Evolutionary conservation across 768 basidiomycete species (phyloP).

Genomic region (Termitomyces sp.): DNA sequence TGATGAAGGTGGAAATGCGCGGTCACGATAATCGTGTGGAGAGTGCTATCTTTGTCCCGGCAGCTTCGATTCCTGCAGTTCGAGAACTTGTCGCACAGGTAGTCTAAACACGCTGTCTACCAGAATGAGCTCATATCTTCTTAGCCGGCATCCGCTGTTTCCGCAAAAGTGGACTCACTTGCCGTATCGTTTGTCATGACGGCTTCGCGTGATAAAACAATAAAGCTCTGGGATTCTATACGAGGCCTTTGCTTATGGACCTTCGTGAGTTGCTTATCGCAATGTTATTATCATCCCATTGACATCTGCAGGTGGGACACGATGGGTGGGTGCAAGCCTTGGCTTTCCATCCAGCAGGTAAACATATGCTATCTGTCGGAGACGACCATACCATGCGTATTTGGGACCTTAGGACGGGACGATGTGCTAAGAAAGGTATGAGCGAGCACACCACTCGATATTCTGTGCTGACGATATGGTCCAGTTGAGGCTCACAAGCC

Average conservation of each 20-base stretch:
- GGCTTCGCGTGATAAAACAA: constrained; percentile 69
- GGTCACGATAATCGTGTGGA: constrained; percentile 76
- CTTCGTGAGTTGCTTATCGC: constrained; percentile 35
- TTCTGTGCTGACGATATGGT: neutral
- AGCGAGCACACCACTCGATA: constrained; percentile 31
- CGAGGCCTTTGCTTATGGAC: constrained; percentile 63
- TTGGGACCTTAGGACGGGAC: constrained; percentile 67
- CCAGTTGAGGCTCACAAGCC: constrained; percentile 14
- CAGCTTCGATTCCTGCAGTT: constrained; percentile 52
- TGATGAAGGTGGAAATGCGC: constrained; percentile 61
- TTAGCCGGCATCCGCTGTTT: constrained; percentile 8
- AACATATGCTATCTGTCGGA: constrained; percentile 57
- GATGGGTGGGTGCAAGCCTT: constrained; percentile 73
- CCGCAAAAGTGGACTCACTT: constrained; percentile 4
- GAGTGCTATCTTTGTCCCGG: constrained; percentile 63
- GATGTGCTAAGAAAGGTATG: constrained; percentile 65
- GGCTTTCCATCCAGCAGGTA: constrained; percentile 73
- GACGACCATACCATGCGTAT: constrained; percentile 49
- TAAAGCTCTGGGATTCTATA: constrained; percentile 70
- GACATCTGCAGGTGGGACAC: constrained; percentile 37
- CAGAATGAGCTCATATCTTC: neutral
- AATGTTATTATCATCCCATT: neutral
- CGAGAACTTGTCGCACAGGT: constrained; percentile 51
- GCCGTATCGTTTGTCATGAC: constrained; percentile 53
- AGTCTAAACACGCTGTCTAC: neutral